Conservation (phyloP, 1,284 basidiomycete species). For the Prillingera fragicola region DNA sequence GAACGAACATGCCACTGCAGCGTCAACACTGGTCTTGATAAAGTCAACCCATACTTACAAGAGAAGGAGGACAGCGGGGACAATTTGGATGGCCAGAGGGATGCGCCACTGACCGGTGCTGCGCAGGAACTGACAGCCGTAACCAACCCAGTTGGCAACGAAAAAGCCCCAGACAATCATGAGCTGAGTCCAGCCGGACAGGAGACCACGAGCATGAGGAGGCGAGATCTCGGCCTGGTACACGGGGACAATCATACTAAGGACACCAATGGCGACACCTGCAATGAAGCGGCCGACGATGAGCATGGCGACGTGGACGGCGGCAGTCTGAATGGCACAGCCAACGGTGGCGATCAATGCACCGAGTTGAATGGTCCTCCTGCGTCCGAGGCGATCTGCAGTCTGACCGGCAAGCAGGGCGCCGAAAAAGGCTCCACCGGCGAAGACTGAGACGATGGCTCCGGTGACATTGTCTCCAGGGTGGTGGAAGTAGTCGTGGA, state of each 20-base stretch:
- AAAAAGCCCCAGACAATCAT: not conserved
- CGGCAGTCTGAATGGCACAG: not conserved
- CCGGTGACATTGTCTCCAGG: constrained; percentile 50
- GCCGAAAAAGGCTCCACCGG: constrained; percentile 49
- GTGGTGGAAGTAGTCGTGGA: constrained; percentile 52
- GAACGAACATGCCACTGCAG: too few relatives aligned
- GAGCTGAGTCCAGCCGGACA: not conserved
- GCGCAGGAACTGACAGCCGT: not conserved
- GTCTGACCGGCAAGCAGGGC: too few relatives aligned
- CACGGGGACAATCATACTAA: not conserved
- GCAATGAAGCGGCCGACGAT: not conserved
- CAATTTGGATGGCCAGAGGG: not conserved
- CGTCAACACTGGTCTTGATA: not conserved
- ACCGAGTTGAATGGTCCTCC: too few relatives aligned
- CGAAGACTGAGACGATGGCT: constrained; percentile 60
- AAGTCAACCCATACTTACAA: too few relatives aligned
- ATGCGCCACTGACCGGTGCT: not conserved
- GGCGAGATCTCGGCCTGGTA: not conserved
- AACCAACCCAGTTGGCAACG: not conserved
- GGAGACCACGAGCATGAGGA: not conserved
- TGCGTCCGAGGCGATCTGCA: too few relatives aligned
- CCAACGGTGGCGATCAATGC: too few relatives aligned
- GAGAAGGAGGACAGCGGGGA: not conserved
- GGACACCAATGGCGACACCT: not conserved
- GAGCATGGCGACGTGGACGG: not conserved